Evolutionary conservation across 306 rosid species (phyloP).

Genomic region (Vigna nakashimae): DNA sequence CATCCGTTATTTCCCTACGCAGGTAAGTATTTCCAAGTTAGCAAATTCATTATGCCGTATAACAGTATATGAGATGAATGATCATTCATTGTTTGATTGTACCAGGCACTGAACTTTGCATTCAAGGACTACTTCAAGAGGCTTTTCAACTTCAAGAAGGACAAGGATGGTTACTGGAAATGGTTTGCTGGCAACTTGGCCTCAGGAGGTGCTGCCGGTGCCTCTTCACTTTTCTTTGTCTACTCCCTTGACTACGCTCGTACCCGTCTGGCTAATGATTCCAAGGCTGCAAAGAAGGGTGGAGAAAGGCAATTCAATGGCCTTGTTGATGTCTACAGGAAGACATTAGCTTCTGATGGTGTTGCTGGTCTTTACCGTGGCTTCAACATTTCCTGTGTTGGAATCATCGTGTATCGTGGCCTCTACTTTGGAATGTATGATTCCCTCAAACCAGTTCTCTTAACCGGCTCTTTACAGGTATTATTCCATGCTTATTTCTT

Average conservation of each 20-base stretch:
- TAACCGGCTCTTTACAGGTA: conserved; percentile 69
- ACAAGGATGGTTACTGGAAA: conserved; percentile 86
- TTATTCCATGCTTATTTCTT: no score
- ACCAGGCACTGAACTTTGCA: conserved; percentile 86
- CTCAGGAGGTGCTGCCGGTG: conserved; percentile 92
- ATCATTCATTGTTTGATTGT: not conserved
- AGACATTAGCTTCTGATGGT: conserved; percentile 81
- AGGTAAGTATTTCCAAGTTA: conserved; percentile 37
- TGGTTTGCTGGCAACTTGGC: conserved; percentile 93
- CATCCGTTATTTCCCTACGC: conserved; percentile 86
- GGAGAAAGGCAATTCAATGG: conserved; percentile 88
- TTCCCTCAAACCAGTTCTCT: conserved; percentile 77
- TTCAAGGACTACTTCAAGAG: conserved; percentile 95
- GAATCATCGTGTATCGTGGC: conserved; percentile 86
- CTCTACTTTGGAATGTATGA: conserved; percentile 90
- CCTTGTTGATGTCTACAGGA: conserved; percentile 77
- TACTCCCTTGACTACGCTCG: conserved; percentile 89
- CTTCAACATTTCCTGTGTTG: conserved; percentile 82
- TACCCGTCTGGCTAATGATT: conserved; percentile 79
- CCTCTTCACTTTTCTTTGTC: conserved; percentile 75
- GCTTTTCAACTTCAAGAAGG: conserved; percentile 89
- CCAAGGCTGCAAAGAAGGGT: conserved; percentile 92
- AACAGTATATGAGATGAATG: no score
- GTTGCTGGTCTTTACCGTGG: conserved; percentile 90
- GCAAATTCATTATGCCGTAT: no score